Evolutionary conservation across 768 basidiomycete genomes (phyloP).

Genomic region (Boletus coccyginus): DNA sequence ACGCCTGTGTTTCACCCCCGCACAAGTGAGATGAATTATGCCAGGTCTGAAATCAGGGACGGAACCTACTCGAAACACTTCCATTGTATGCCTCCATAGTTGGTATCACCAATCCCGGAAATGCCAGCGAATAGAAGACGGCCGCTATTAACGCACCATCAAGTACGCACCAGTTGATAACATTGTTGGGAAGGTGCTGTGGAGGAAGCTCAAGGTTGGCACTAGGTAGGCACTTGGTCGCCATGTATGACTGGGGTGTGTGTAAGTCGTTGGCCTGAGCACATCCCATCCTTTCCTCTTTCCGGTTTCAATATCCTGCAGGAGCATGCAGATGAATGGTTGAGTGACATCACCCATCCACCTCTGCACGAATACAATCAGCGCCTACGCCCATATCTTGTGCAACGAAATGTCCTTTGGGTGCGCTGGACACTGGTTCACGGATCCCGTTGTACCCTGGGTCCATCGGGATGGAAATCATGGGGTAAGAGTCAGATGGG

Average conservation of each 20-base stretch:
- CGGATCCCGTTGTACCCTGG: conserved; percentile 2
- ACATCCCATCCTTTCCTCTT: conserved; percentile 24
- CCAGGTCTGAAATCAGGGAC: background rate
- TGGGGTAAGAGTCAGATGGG: too few species aligned
- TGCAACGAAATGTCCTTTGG: conserved; percentile 2
- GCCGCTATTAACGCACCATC: background rate
- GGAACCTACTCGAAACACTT: conserved; percentile 8
- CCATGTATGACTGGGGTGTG: conserved; percentile 24
- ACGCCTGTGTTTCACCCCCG: conserved; percentile 2
- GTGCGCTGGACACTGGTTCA: background rate
- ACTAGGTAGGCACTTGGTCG: conserved; percentile 21
- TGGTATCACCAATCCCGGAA: background rate
- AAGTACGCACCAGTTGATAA: conserved; percentile 28
- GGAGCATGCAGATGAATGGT: conserved; percentile 19
- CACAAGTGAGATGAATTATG: background rate
- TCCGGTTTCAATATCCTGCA: conserved; percentile 18
- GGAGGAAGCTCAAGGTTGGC: conserved; percentile 13
- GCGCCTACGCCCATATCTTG: conserved; percentile 2
- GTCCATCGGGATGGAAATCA: too few species aligned
- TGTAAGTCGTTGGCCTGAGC: conserved; percentile 26
- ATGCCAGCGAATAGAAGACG: background rate
- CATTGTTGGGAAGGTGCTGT: conserved; percentile 11
- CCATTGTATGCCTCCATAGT: background rate
- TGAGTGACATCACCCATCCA: conserved; percentile 12
- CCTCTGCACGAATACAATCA: conserved; percentile 16